Conservation (phyloP, 495 filamentous ascomycete species). For the Platismatia glauca region DNA sequence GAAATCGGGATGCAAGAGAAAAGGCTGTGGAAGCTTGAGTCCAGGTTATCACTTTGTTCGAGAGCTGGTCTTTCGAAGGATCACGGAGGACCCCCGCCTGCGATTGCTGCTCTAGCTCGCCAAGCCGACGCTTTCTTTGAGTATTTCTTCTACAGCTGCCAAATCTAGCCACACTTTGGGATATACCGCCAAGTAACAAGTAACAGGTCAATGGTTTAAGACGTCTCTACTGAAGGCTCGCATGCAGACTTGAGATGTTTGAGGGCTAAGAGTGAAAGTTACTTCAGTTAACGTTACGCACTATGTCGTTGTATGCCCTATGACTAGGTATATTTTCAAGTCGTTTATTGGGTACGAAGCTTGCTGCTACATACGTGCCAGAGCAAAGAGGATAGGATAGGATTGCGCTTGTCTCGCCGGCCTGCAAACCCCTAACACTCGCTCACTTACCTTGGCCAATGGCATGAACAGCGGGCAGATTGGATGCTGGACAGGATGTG, state of each 20-base stretch:
- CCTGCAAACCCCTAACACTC: background rate
- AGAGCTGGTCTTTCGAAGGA: background rate
- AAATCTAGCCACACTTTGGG: background rate
- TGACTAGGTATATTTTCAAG: too few species aligned
- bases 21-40: background rate
- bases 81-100: background rate
- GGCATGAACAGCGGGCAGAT: background rate
- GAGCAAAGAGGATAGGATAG: background rate
- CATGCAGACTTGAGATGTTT: background rate
- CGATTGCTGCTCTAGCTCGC: background rate
- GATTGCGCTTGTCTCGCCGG: background rate
- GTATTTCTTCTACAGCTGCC: background rate
- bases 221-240: background rate
- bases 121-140: background rate
- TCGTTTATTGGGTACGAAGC: background rate
- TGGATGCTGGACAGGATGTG: background rate
- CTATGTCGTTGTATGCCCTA: background rate
- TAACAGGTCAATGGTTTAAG: background rate
- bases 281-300: background rate
- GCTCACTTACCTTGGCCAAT: background rate
- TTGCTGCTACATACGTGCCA: background rate
- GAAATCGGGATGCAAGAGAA: background rate
- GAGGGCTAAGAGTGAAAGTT: background rate
- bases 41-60: constrained; percentile 2
- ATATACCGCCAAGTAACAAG: background rate